Conservation (phyloP, 352 stramenopile genomes). For the Detonula confervacea region DNA sequence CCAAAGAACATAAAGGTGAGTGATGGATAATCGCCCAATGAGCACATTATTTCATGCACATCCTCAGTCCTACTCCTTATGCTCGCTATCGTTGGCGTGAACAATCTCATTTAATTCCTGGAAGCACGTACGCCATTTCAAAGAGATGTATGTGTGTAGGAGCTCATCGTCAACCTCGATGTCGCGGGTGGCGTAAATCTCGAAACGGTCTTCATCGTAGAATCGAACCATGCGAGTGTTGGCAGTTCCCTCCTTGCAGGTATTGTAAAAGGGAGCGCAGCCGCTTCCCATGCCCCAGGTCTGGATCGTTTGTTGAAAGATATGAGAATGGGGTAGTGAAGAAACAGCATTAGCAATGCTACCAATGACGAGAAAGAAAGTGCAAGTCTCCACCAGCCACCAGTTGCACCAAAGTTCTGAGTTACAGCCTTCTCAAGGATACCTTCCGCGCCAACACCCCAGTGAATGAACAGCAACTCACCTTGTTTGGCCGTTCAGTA, state of each 20-base stretch:
- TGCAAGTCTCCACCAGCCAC: background rate
- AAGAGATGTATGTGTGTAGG: slow-evolving; percentile 77
- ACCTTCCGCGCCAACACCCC: background rate
- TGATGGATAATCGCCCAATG: too few relatives aligned
- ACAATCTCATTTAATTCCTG: slow-evolving; percentile 74
- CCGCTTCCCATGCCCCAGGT: slow-evolving; percentile 75
- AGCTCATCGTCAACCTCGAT: slow-evolving; percentile 74
- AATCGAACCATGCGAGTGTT: slow-evolving; percentile 77
- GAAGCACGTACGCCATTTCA: slow-evolving; percentile 78
- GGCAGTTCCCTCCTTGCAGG: slow-evolving; percentile 64
- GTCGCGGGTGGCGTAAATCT: slow-evolving; percentile 72
- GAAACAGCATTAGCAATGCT: too few relatives aligned
- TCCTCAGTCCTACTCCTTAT: slow-evolving; percentile 21
- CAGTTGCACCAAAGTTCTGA: background rate
- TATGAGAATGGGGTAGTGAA: slow-evolving; percentile 12
- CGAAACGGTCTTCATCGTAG: slow-evolving; percentile 74
- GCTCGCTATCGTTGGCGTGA: slow-evolving; percentile 50
- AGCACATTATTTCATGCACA: background rate
- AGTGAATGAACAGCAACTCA: slow-evolving; percentile 7
- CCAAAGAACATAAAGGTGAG: too few relatives aligned
- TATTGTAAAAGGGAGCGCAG: slow-evolving; percentile 77
- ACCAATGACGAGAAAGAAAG: slow-evolving; percentile 10
- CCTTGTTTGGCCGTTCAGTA: slow-evolving; percentile 66
- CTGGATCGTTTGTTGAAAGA: slow-evolving; percentile 24
- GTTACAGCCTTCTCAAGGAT: background rate